These are phyloP conservation scores for Adiantum capillusveneris DNA, from an alignment of 75 land plant genomes.

Conservation along the genomic window DNA sequence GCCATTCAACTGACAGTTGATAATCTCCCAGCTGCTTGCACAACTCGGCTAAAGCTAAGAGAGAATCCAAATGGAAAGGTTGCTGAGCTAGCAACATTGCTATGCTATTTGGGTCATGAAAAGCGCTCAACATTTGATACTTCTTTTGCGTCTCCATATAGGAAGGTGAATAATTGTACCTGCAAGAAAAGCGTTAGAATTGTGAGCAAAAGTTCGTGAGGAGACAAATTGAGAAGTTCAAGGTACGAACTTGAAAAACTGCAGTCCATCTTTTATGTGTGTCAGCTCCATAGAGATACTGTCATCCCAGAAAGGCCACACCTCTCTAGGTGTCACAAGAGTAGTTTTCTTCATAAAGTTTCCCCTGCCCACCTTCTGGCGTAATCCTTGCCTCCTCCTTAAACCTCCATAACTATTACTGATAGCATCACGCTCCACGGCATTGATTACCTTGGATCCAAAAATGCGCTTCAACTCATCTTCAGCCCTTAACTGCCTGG, in stretches of 20 bases:
- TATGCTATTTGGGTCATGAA: slow-evolving; percentile 75
- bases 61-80: slow-evolving; percentile 86
- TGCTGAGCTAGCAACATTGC: slow-evolving; percentile 49
- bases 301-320: slow-evolving; percentile 92
- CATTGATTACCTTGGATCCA: slow-evolving; percentile 91
- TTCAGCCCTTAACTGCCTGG: slow-evolving; percentile 71
- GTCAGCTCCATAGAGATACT: slow-evolving; percentile 85
- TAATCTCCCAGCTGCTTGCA: slow-evolving; percentile 83
- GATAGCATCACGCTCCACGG: slow-evolving; percentile 38
- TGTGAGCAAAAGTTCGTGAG: neutral
- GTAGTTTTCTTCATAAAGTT: slow-evolving; percentile 40
- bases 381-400: slow-evolving; percentile 43
- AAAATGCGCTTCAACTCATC: slow-evolving; percentile 88
- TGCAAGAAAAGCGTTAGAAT: slow-evolving; percentile 15
- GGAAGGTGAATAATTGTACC: slow-evolving; percentile 65
- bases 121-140: slow-evolving; percentile 72
- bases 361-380: slow-evolving; percentile 35
- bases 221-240: neutral
- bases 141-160: slow-evolving; percentile 68
- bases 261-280: slow-evolving; percentile 59
- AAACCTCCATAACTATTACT: slow-evolving; percentile 28
- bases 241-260: slow-evolving; percentile 63
- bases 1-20: slow-evolving; percentile 58
- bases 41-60: slow-evolving; percentile 75
- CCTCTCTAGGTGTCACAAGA: slow-evolving; percentile 58